Evolutionary conservation across 129 eudicot genomes (phyloP).

Genomic region (Cynara cardunculus): DNA sequence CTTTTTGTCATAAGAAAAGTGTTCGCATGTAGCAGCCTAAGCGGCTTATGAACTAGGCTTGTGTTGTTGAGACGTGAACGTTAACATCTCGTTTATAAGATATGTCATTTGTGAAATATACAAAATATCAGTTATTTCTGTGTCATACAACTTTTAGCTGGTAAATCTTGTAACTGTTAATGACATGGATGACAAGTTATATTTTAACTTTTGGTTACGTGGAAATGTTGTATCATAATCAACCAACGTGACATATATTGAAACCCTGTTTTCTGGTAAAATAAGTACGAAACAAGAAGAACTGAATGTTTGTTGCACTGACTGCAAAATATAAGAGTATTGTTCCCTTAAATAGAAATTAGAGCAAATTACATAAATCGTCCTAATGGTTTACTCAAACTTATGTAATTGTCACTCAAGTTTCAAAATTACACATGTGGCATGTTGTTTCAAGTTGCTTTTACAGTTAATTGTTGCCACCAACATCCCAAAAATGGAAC

Average conservation of each 20-base stretch:
- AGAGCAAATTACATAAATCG: neutral
- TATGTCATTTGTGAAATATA: neutral
- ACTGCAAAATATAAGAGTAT: neutral
- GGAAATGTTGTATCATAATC: neutral
- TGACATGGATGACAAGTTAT: neutral
- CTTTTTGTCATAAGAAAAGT: neutral
- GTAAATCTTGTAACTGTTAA: neutral
- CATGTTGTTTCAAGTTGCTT: neutral
- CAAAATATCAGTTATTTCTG: neutral
- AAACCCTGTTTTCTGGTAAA: neutral
- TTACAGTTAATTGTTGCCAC: neutral
- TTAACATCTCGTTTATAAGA: neutral
- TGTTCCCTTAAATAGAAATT: neutral
- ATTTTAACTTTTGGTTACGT: neutral
- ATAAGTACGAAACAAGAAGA: neutral
- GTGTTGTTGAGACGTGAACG: neutral
- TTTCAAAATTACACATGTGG: neutral
- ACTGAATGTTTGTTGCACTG: neutral
- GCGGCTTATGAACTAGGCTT: neutral
- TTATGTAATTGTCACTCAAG: neutral
- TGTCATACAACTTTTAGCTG: neutral
- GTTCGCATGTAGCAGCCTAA: neutral
- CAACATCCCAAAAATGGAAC: neutral
- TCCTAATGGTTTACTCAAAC: neutral
- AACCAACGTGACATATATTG: neutral